Base-by-base conservation (phyloP, 106 monocot genomes). In the Ottelia alismoides region DNA sequence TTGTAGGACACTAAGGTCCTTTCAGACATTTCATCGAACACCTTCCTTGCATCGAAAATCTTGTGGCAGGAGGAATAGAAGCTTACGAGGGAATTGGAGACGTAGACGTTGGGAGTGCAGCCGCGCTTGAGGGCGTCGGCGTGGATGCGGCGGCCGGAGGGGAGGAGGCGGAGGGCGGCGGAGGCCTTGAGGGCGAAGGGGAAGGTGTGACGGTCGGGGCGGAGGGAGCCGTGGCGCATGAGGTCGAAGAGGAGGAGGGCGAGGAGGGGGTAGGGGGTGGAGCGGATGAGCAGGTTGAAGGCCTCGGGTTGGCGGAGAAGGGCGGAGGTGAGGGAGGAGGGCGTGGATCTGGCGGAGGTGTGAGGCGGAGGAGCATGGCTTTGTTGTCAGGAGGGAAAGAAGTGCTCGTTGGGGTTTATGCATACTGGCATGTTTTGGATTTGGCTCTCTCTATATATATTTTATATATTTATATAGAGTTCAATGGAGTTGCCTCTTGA, bases 171-270 rank as follows among this genome's bases (percentile, higher is more conserved):
- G 40, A 73, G 47, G 43, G 22, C 53, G 55, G 69, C n/a, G 67
- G 24, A 49, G 44, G 77, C 65, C 4, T 54, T 55, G 62, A 79
- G 53, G 54, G 59, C 58, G 62, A 76, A 76, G 18, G 78, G 79
- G 70, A 79, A 72, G 27, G 84, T 66, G 68, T 72, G 79, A 49
- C 28, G 24, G 65, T 75, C 63, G 32, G 76, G 84, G 2, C 56
- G 60, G 14, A 76, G 50, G 60, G 57, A 35, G 46, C 31, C 30
- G 72, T 66, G 62, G 45, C 59, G 75, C 59, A 75, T 52, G 58
- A 29, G 35, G 48, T 45, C 20, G 58, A 61, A 58, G 65, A 71
- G 52, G 64, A 53, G 58, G 53, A 71, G 49, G 27, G 68, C 31
- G 48, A 47, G 31, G 50, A 43, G 22, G 17, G 65, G 51, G 49